phyloP scores from a whole-genome alignment of 1,139 yeast species.

The Torulaspora pretoriensis region DNA sequence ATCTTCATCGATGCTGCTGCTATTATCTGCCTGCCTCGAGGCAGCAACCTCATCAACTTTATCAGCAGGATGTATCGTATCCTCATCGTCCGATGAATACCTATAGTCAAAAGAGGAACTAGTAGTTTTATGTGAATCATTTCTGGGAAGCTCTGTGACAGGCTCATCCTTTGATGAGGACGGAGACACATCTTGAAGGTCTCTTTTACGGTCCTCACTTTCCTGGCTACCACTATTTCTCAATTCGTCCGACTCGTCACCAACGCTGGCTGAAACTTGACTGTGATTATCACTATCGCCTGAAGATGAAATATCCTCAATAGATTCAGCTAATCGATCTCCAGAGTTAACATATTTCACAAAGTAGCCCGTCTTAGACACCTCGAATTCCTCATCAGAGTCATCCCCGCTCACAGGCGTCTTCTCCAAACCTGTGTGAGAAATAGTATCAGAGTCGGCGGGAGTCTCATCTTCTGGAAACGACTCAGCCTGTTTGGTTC shows the following conservation, averaged over 20 bases:
- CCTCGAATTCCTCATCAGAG: constrained; percentile 16
- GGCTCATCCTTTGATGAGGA: not conserved
- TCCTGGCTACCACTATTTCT: not conserved
- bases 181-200: not conserved
- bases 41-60: no score
- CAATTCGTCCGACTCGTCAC: not conserved
- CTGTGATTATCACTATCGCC: constrained; percentile 10
- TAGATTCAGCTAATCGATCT: constrained; percentile 1
- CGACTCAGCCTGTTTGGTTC: constrained; percentile 4
- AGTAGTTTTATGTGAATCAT: not conserved
- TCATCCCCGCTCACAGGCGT: constrained; percentile 1
- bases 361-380: constrained; percentile 25
- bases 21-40: no score
- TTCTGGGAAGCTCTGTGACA: not conserved
- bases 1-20: not conserved
- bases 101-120: not conserved
- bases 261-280: not conserved
- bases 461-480: constrained; percentile 1
- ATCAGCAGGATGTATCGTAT: no score
- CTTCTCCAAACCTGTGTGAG: constrained; percentile 3
- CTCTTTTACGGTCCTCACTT: not conserved
- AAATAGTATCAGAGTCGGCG: constrained; percentile 2
- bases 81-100: not conserved
- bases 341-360: constrained; percentile 13
- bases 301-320: constrained; percentile 3